Percentiles rank a stretch among this genome's conserved stretches.
Evolutionary conservation across 1,284 basidiomycete genomes (phyloP).

Genomic region (Cutaneotrichosporon dermatis): DNA sequence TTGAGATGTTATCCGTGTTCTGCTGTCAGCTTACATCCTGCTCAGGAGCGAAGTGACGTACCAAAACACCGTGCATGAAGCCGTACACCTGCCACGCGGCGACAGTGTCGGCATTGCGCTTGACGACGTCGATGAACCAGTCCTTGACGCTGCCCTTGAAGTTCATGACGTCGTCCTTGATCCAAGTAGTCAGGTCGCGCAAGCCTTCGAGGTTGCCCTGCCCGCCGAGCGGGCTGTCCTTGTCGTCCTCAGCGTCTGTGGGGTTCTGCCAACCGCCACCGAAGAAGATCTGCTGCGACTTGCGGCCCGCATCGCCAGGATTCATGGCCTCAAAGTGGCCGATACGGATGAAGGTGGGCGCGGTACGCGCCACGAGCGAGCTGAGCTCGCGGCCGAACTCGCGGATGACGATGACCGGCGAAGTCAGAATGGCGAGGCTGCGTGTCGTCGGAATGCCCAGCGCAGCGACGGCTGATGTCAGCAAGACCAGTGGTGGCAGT

Average conservation of each 20-base stretch:
- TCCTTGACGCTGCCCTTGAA: constrained; percentile 60
- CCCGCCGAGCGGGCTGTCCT: constrained; percentile 43
- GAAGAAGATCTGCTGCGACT: constrained; percentile 57
- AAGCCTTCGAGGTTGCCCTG: constrained; percentile 69
- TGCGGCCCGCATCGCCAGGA: constrained; percentile 54
- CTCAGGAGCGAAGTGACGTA: not conserved
- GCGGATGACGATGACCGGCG: constrained; percentile 67
- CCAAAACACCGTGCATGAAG: constrained; percentile 78
- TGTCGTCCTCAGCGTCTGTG: constrained; percentile 12
- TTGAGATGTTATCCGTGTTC: constrained; percentile 88
- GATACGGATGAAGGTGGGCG: constrained; percentile 86
- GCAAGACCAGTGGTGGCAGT: too few species aligned
- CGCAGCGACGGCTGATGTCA: constrained; percentile 65
- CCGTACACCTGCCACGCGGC: constrained; percentile 89
- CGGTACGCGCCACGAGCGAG: constrained; percentile 75
- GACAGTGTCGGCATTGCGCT: constrained; percentile 81
- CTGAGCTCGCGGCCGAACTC: constrained; percentile 69
- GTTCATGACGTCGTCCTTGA: constrained; percentile 54
- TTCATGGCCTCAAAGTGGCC: constrained; percentile 86
- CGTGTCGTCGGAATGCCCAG: constrained; percentile 84
- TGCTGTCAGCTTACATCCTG: constrained; percentile 5
- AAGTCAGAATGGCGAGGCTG: constrained; percentile 72
- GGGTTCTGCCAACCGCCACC: constrained; percentile 50
- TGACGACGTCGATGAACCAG: constrained; percentile 70
- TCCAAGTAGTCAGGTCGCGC: constrained; percentile 68